phyloP scores from a whole-genome alignment of 2,329 filamentous ascomycete species.

The Nemania sp. region DNA sequence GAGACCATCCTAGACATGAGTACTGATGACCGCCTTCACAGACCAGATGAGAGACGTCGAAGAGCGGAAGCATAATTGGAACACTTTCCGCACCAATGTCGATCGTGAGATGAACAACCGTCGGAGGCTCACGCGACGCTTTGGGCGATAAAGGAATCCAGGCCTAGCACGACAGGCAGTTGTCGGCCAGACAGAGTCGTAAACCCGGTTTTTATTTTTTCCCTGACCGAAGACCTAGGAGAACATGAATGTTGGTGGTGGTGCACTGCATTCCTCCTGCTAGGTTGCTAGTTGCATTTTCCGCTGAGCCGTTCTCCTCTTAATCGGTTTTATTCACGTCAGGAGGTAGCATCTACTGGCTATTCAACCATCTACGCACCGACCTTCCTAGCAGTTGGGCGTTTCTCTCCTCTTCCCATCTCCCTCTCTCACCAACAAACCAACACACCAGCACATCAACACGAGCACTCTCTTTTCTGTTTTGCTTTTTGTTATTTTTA shows the following conservation, averaged over 20 bases:
- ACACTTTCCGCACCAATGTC: slow-evolving; percentile 42
- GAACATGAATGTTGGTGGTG: neutral
- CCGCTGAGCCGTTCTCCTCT: too few species aligned
- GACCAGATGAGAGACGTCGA: slow-evolving; percentile 57
- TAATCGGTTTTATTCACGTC: too few species aligned
- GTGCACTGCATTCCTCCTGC: neutral
- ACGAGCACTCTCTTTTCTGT: neutral
- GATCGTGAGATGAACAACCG: slow-evolving; percentile 41
- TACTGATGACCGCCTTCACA: slow-evolving; percentile 31
- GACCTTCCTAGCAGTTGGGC: too few species aligned
- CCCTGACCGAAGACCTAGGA: neutral
- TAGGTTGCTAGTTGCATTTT: too few species aligned
- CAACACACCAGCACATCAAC: too few species aligned
- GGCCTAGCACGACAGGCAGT: too few species aligned
- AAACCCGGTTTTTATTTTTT: neutral
- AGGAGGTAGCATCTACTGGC: too few species aligned
- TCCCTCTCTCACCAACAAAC: neutral
- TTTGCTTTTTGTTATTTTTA: neutral
- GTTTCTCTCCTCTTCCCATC: neutral
- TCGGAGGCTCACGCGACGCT: slow-evolving; percentile 48
- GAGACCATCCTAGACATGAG: neutral
- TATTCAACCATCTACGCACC: too few species aligned
- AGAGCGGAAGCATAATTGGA: slow-evolving; percentile 56
- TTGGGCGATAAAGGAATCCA: slow-evolving; percentile 37
- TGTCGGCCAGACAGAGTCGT: neutral